Evolutionary conservation across 345 rosid genomes (phyloP), one percentile per base, ranked within the genome.

Genomic region (Lumnitzera littorea): DNA sequence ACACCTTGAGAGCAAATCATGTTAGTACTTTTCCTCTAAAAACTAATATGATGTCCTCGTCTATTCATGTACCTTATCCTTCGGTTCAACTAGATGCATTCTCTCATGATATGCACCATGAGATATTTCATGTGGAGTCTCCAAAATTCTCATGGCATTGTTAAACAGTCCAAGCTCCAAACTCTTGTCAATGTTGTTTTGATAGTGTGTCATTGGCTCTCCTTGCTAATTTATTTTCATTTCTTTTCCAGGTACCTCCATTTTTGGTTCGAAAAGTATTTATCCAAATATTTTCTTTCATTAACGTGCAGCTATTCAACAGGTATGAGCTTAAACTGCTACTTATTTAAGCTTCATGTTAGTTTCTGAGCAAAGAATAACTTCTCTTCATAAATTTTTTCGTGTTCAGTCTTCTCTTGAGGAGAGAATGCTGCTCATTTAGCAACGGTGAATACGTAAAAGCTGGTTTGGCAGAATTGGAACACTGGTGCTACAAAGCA

Each of bases 391-490:
- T 36, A 15, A 51, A 15, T 68, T 62, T 54, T 27, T 54, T 17
- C 46, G 4, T 49, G 46, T 64, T 60, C 86, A 86, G 98, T 53
- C 91, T 91, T 70, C 66, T 89, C 48, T 72, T 91, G 58, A 81
- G 98, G 72, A 80, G 98, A 55, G 98, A 91, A 66, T 91, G 96
- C 58, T 91, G 98, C 65, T 91, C 98, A 14, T 91, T 91, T 71
- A 91, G 98, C 67, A 91, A 91, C 53, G 98, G 98, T 0, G 98
- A 91, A 67, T 91, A 91, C 52, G 95, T 88, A 16, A 91, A 89
- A 72, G 85, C 98, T 10, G 98, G 98, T 60, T 68, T 88, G 60
- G 91, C 96, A 62, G 98, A 91, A 74, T 70, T 91, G 70, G 98
- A 91, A 72, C 95, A 89, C 58, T 91, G 96, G 98, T 91, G 98